Evolutionary conservation across 768 basidiomycete species (phyloP).

Genomic region (Peribolospora baueri): DNA sequence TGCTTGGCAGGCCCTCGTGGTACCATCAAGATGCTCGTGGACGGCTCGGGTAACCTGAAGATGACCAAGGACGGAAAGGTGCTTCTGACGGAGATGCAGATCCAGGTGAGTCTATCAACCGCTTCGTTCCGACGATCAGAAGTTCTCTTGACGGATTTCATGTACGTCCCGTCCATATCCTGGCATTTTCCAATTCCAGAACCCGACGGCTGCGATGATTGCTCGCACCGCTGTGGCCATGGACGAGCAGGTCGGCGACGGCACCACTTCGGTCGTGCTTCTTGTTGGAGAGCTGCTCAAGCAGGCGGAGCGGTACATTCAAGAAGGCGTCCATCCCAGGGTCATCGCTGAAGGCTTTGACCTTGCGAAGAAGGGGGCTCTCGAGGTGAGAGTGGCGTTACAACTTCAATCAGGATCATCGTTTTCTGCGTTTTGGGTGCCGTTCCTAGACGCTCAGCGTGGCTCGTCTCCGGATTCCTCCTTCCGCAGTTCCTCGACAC

Average conservation of each 20-base stretch:
- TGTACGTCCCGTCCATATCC: not conserved
- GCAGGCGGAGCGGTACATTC: constrained; percentile 92
- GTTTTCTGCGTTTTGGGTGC: not conserved
- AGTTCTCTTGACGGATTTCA: not conserved
- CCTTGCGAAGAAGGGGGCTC: constrained; percentile 85
- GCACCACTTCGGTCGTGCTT: constrained; percentile 88
- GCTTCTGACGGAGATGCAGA: constrained; percentile 96
- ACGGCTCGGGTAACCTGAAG: constrained; percentile 93
- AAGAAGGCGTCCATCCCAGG: constrained; percentile 92
- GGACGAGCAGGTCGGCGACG: constrained; percentile 97
- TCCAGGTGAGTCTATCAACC: constrained; percentile 24
- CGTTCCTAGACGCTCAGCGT: not conserved
- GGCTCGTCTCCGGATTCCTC: not conserved
- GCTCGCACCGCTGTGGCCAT: constrained; percentile 95
- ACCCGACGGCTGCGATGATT: constrained; percentile 97
- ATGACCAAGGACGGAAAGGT: constrained; percentile 99
- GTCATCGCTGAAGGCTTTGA: constrained; percentile 90
- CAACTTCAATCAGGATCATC: not conserved
- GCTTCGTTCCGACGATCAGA: too few relatives aligned
- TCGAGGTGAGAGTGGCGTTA: constrained; percentile 43
- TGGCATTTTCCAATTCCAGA: constrained; percentile 19
- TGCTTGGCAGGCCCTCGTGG: constrained; percentile 56
- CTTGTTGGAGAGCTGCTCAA: constrained; percentile 66
- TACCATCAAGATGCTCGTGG: constrained; percentile 97
- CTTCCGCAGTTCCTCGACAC: constrained; percentile 57